Base-by-base conservation (phyloP, 768 basidiomycete genomes). In the Cyathus striatus region DNA sequence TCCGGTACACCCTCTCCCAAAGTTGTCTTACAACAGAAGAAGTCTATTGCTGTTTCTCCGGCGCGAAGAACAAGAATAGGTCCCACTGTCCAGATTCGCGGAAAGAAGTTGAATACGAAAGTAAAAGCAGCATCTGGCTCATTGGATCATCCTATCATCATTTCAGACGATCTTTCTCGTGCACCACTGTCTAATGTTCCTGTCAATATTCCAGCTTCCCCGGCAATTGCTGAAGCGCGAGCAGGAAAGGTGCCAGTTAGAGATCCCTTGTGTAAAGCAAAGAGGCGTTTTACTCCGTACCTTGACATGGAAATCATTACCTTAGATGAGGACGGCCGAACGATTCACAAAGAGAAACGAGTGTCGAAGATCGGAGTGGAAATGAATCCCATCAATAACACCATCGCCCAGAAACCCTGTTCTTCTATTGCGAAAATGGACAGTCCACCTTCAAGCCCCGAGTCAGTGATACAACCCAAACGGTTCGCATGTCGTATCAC, bases 301-400 rank as follows among this genome's bases (percentile, higher is more conserved):
- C 70, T 87, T 10, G 70, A 79, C 30, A 65, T 87, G 39, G 83
- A 89, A 36, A 88, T 90, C 40, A 64, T 81, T 26, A 65, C 85
- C 25, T 43, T 88, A 18, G 86, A 90, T 56, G 70, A 74, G 23
- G 55, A 65, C 23, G 87, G 87, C 10, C 67, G 59, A 39, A 75
- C 66, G 24, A 46, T 89, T 34, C 75, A 70, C 43, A 72, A 78
- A 53, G 87, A 89, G 57, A 65, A 72, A 46, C 68, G 87, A 43
- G 65, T 79, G 7, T 79, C 80, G 3, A 65, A 70, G 36, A 62
- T 70, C 14, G 65, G 70, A 40, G 48, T 72, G 3, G 63, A 64
- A 32, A 45, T 60, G 18, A 77, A 74, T 51, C 56, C 55, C 1
- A 45, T 51, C 3, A 37, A 37, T 37, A 13, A 5, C 35, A 40